These are phyloP conservation scores for Groenewaldozyma auringiensis DNA, from an alignment of 1,139 yeast species.

Conservation along the genomic window DNA sequence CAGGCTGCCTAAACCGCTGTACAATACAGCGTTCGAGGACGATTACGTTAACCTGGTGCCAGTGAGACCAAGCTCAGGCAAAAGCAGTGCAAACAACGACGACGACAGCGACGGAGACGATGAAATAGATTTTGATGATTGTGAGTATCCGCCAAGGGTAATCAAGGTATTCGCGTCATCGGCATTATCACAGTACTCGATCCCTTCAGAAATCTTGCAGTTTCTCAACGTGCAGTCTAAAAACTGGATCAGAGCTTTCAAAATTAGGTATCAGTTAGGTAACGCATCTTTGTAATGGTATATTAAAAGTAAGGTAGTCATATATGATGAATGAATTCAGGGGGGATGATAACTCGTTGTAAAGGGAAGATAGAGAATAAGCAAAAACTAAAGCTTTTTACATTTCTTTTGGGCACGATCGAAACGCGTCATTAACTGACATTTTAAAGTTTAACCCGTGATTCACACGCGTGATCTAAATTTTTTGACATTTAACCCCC, in stretches of 20 bases:
- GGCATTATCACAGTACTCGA: slow-evolving; percentile 6
- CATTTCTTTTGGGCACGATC: too few relatives aligned
- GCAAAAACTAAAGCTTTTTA: too few relatives aligned
- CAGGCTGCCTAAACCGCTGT: slow-evolving; percentile 11
- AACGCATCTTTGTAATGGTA: too few relatives aligned
- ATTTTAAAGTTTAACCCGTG: too few relatives aligned
- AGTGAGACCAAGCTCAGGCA: slow-evolving; percentile 1
- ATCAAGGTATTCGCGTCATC: slow-evolving; percentile 13
- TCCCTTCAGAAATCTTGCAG: slow-evolving; percentile 10
- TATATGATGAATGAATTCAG: too few relatives aligned
- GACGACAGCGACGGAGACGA: slow-evolving; percentile 7
- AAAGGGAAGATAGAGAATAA: too few relatives aligned
- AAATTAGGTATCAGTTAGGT: neutral
- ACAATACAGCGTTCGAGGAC: slow-evolving; percentile 12
- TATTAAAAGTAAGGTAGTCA: too few relatives aligned
- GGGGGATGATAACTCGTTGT: too few relatives aligned
- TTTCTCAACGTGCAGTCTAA: slow-evolving; percentile 10
- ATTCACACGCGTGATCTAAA: too few relatives aligned
- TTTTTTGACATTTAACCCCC: too few relatives aligned
- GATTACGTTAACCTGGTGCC: slow-evolving; percentile 7
- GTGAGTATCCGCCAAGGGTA: slow-evolving; percentile 4
- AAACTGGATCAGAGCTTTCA: neutral
- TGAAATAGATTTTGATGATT: slow-evolving; percentile 4
- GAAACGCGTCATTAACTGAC: too few relatives aligned
- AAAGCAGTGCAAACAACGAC: slow-evolving; percentile 2